Percentiles rank a stretch among this genome's conserved stretches.
These are phyloP conservation scores for Parathielavia appendiculata DNA, from an alignment of 495 filamentous ascomycete species.

Conservation along the genomic window DNA sequence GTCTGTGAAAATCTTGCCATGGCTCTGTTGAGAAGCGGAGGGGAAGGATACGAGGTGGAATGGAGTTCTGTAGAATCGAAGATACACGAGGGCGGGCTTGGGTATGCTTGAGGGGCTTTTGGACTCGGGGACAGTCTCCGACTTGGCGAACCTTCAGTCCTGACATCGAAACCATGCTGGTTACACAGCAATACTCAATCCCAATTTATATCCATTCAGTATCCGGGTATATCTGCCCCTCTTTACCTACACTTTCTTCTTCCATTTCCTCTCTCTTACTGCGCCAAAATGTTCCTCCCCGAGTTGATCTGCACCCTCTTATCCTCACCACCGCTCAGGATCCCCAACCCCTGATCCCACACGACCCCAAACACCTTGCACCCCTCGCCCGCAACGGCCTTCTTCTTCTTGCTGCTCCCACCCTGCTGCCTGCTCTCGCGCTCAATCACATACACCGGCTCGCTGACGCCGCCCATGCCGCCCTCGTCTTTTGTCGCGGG, in stretches of 20 bases:
- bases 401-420: conserved; percentile 40
- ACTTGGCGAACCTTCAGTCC: no score
- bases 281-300: conserved; percentile 41
- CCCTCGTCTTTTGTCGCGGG: conserved; percentile 56
- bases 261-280: background rate
- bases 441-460: conserved; percentile 75
- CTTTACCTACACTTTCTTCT: background rate
- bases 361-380: conserved; percentile 85
- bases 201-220: background rate
- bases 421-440: conserved; percentile 63
- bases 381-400: conserved; percentile 64
- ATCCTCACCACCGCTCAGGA: conserved; percentile 89
- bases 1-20: no score
- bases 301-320: conserved; percentile 87
- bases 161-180: no score
- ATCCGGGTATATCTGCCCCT: conserved; percentile 13
- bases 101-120: no score
- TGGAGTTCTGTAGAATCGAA: no score
- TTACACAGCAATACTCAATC: background rate
- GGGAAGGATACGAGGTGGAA: no score
- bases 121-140: no score
- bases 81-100: no score
- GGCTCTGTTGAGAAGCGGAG: no score
- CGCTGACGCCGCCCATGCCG: conserved; percentile 59
- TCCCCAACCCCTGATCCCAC: conserved; percentile 80